Conservation (phyloP, 768 basidiomycete species). For the Mycena capillaripes region DNA sequence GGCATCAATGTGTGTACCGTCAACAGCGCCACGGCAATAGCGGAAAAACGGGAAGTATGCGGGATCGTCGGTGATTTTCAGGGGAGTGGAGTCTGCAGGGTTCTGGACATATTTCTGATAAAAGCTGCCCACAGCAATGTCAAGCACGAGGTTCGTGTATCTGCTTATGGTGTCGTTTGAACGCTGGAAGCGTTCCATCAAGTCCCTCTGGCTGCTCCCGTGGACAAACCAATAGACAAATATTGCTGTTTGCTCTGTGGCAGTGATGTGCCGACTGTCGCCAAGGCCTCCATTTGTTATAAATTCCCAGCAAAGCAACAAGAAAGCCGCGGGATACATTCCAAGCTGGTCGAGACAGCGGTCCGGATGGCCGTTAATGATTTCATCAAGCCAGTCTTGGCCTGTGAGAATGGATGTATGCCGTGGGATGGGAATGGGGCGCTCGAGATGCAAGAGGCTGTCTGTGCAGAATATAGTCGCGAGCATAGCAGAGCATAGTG, state of each 20-base stretch:
- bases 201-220: neutral
- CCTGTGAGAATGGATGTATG: too few species aligned
- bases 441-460: too few species aligned
- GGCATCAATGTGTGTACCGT: slow-evolving; percentile 40
- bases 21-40: slow-evolving; percentile 41
- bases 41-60: slow-evolving; percentile 44
- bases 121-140: slow-evolving; percentile 6
- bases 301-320: neutral
- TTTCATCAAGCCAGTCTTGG: neutral
- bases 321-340: neutral
- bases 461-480: too few species aligned
- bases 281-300: neutral
- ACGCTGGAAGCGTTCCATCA: too few species aligned
- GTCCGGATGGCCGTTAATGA: too few species aligned
- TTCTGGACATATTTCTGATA: slow-evolving; percentile 20
- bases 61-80: slow-evolving; percentile 38
- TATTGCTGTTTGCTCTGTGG: slow-evolving; percentile 17
- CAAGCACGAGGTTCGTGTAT: slow-evolving; percentile 9
- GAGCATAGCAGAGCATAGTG: too few species aligned
- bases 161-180: too few species aligned
- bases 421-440: too few species aligned
- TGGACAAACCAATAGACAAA: slow-evolving; percentile 21
- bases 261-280: slow-evolving; percentile 1
- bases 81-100: slow-evolving; percentile 22
- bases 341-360: neutral